phyloP scores from a whole-genome alignment of 192 early-diverging fungal species.

The Nowakowskiella sp. region DNA sequence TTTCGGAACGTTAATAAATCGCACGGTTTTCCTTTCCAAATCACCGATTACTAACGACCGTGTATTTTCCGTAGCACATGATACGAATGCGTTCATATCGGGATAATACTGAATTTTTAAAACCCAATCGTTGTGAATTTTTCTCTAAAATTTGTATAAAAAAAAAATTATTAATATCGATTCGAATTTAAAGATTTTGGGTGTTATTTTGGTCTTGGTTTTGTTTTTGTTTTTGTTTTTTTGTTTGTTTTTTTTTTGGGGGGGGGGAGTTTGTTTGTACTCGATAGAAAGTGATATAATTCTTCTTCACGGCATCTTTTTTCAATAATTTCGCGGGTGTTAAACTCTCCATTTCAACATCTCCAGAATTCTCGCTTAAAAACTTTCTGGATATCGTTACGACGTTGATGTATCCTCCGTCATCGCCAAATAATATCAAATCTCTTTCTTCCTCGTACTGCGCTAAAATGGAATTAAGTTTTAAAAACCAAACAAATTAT shows the following conservation, averaged over 20 bases:
- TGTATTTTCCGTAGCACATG: slow-evolving; percentile 42
- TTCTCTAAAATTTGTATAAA: slow-evolving; percentile 22
- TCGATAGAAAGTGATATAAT: slow-evolving; percentile 39
- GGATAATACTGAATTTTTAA: slow-evolving; percentile 47
- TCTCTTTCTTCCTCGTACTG: slow-evolving; percentile 47
- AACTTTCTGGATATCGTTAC: slow-evolving; percentile 40
- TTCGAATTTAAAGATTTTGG: too few species aligned
- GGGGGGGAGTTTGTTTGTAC: too few species aligned
- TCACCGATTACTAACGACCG: slow-evolving; percentile 49
- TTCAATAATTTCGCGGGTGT: slow-evolving; percentile 35
- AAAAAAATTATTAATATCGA: slow-evolving; percentile 14
- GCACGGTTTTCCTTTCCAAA: slow-evolving; percentile 46
- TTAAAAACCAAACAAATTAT: too few species aligned
- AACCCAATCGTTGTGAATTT: slow-evolving; percentile 59
- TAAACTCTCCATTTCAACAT: slow-evolving; percentile 33
- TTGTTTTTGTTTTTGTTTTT: too few species aligned
- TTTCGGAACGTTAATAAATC: slow-evolving; percentile 46
- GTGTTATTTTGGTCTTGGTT: too few species aligned
- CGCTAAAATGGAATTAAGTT: slow-evolving; percentile 15
- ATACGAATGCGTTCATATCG: slow-evolving; percentile 57
- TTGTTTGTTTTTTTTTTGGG: too few species aligned
- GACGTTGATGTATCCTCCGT: slow-evolving; percentile 54
- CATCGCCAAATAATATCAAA: slow-evolving; percentile 52
- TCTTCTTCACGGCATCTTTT: slow-evolving; percentile 33
- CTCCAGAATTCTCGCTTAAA: slow-evolving; percentile 33